Base-by-base conservation (phyloP, 495 filamentous ascomycete genomes). In the Penicillium coffeae region DNA sequence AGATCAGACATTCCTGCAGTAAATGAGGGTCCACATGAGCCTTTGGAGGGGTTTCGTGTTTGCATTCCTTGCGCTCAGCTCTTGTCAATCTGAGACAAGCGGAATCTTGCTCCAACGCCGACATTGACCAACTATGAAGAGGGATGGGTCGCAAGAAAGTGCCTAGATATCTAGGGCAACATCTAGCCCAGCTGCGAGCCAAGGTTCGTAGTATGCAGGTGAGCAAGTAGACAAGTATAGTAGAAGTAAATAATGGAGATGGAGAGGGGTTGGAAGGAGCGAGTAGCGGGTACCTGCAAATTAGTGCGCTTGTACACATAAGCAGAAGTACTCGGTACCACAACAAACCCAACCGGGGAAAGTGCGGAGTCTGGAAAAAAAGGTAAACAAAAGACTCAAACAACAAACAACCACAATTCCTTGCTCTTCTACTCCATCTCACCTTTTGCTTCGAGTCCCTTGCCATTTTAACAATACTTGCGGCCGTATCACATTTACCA, bases 311-410 rank as follows among this genome's bases (percentile, higher is more conserved):
- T 7, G 9, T 15, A 21, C 27, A 20, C 18, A 8, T 19, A 37
- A 37, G 22, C 43, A 3, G 44, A 47, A 22, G 54, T 54, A 56
- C 47, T 35, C 18, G 35, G 33, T 52, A 58, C 55, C 54, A 63
- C 49, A 60, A 61, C 57, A 63, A 63, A 63, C n/a, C n/a, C n/a
- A n/a, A n/a, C 59, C 37, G 43, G 42, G 59, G 56, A 41, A 55
- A 55, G 56, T 56, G 53, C 51, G 53, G 56, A 63, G 60, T 62
- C 40, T 60, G 59, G 50, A 54, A 63, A 63, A 54, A 62, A 59
- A 58, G 8, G 42, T 45, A 45, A 45, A 45, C 42, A 45, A 45
- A 45, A 13, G 15, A 14, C 21, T 16, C 39, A 21, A 20, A 40
- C 12, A 42, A 43, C 15, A 44, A 16, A 30, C 34, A 50, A 46